Percentiles rank a stretch among this genome's conserved stretches.
Conservation (phyloP, 2,329 filamentous ascomycete genomes). For the Claviceps sorghi region DNA sequence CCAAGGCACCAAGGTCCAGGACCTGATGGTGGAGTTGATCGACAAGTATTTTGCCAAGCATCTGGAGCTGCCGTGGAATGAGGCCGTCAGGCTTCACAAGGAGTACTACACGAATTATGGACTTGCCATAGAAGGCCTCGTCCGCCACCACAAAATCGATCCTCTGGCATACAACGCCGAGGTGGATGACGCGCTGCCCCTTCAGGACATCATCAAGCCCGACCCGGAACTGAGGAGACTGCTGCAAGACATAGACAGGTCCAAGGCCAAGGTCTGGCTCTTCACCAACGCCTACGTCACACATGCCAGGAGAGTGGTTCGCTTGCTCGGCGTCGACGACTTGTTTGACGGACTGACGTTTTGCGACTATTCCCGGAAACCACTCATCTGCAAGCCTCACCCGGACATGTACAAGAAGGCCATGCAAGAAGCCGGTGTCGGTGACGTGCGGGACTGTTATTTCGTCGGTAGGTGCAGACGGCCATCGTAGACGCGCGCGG, state of each 20-base stretch:
- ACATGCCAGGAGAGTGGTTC: slow-evolving; percentile 71
- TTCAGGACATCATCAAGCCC: slow-evolving; percentile 71
- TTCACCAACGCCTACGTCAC: slow-evolving; percentile 93
- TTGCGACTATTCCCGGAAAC: slow-evolving; percentile 67
- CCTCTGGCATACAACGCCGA: slow-evolving; percentile 86
- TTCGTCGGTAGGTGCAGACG: slow-evolving; percentile 63
- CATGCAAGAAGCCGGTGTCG: slow-evolving; percentile 67
- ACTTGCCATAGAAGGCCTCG: slow-evolving; percentile 88
- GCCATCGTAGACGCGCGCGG: background rate
- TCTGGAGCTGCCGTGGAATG: slow-evolving; percentile 56
- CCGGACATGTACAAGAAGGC: slow-evolving; percentile 74
- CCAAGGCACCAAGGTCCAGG: slow-evolving; percentile 62
- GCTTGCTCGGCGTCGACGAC: slow-evolving; percentile 67
- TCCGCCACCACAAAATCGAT: slow-evolving; percentile 88
- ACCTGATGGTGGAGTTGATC: slow-evolving; percentile 79
- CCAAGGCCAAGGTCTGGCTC: slow-evolving; percentile 79
- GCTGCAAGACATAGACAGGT: slow-evolving; percentile 67
- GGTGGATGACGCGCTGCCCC: slow-evolving; percentile 85
- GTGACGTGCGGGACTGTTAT: slow-evolving; percentile 58
- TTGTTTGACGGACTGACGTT: slow-evolving; percentile 90
- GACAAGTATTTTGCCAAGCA: slow-evolving; percentile 49
- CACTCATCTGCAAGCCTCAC: slow-evolving; percentile 76
- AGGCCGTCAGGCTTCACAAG: slow-evolving; percentile 73
- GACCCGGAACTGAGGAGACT: slow-evolving; percentile 60
- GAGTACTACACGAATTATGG: slow-evolving; percentile 95